These are phyloP conservation scores for Artemisia tridentata DNA, from an alignment of 129 eudicot genomes.

Conservation along the genomic window DNA sequence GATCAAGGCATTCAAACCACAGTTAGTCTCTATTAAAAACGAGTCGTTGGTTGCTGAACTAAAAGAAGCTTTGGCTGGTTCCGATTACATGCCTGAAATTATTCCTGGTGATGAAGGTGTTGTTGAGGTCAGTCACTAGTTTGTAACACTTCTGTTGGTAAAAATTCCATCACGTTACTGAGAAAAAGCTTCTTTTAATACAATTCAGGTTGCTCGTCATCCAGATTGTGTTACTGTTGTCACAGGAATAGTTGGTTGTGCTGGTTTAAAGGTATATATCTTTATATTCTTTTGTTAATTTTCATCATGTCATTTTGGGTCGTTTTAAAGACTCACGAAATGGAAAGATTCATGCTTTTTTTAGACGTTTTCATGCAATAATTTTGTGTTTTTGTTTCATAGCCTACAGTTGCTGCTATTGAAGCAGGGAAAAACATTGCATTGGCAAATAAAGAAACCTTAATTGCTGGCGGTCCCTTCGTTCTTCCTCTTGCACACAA, in stretches of 20 bases:
- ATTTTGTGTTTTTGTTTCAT: constrained; percentile 16
- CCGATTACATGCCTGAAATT: constrained; percentile 86
- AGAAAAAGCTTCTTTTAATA: not conserved
- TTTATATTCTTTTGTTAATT: not conserved
- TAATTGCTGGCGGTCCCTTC: constrained; percentile 98
- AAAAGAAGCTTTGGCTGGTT: constrained; percentile 82
- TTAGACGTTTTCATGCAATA: constrained; percentile 15
- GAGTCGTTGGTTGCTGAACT: constrained; percentile 77
- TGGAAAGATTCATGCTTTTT: not conserved
- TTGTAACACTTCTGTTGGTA: not conserved
- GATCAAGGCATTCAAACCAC: constrained; percentile 83
- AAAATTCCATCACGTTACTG: not conserved
- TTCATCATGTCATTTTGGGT: not conserved
- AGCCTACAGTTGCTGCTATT: constrained; percentile 99
- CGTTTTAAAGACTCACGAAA: not conserved
- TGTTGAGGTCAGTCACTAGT: constrained; percentile 57
- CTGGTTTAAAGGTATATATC: constrained; percentile 81
- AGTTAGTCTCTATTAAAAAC: constrained; percentile 75
- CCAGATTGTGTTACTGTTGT: constrained; percentile 94
- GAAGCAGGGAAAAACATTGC: constrained; percentile 97
- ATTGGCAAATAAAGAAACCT: constrained; percentile 93
- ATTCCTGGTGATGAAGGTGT: constrained; percentile 95
- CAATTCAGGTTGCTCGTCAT: constrained; percentile 86
- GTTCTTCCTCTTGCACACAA: constrained; percentile 97
- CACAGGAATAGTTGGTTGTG: constrained; percentile 99